phyloP scores from a whole-genome alignment of 2,329 filamentous ascomycete genomes.

The Penicillium italicum region DNA sequence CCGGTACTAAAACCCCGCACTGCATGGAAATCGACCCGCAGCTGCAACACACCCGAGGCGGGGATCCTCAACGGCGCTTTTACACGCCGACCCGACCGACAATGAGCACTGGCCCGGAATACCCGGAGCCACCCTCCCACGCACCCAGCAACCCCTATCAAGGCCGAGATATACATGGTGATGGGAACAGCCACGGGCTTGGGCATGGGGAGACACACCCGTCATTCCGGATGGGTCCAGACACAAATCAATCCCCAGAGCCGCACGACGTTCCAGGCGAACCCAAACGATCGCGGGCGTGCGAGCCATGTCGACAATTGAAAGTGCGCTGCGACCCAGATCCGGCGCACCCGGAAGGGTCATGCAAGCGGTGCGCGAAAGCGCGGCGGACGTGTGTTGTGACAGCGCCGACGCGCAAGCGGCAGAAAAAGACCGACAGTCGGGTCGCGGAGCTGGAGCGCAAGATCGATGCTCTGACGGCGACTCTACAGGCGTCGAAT shows the following conservation, averaged over 20 bases:
- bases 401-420: slow-evolving; percentile 70
- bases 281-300: slow-evolving; percentile 66
- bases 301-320: slow-evolving; percentile 69
- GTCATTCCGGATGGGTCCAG: background rate
- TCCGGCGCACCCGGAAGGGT: slow-evolving; percentile 56
- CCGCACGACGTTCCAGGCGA: slow-evolving; percentile 40
- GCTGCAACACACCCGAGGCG: slow-evolving; percentile 22
- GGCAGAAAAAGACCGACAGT: slow-evolving; percentile 88
- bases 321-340: slow-evolving; percentile 86
- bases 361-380: slow-evolving; percentile 75
- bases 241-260: slow-evolving; percentile 7
- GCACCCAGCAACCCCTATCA: slow-evolving; percentile 10
- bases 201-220: background rate
- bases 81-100: slow-evolving; percentile 11
- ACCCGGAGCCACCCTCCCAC: slow-evolving; percentile 30
- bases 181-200: background rate
- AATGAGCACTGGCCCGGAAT: slow-evolving; percentile 16
- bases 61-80: slow-evolving; percentile 8
- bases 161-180: background rate
- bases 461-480: slow-evolving; percentile 85
- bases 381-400: slow-evolving; percentile 73
- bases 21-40: slow-evolving; percentile 37
- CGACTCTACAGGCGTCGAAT: slow-evolving; percentile 63
- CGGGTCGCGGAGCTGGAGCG: slow-evolving; percentile 86
- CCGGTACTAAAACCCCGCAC: background rate